Percentiles rank a stretch among this genome's conserved stretches.
phyloP scores from a whole-genome alignment of 2,329 filamentous ascomycete genomes.

The Hypoxylon sp. region DNA sequence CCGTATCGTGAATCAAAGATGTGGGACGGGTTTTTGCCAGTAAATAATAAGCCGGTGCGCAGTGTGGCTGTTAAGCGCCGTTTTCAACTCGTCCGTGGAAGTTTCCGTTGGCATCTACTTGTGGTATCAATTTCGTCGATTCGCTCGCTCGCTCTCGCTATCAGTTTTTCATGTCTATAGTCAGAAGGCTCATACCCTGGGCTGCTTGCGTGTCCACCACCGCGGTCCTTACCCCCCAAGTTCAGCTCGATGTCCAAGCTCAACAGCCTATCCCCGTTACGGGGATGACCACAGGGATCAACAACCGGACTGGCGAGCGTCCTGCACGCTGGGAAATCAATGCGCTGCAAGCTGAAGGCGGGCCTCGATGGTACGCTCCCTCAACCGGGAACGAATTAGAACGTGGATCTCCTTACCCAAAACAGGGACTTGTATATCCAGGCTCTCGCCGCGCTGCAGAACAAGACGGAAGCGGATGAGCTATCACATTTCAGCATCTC shows the following conservation, averaged over 20 bases:
- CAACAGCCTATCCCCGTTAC: conserved; percentile 43
- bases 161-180: conserved; percentile 14
- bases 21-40: neutral
- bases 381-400: neutral
- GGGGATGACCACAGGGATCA: conserved; percentile 50
- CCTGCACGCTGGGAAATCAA: conserved; percentile 66
- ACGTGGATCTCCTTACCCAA: neutral
- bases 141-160: neutral
- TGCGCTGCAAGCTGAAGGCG: conserved; percentile 56
- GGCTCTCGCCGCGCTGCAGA: conserved; percentile 62
- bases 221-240: conserved; percentile 18
- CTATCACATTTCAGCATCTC: conserved; percentile 66
- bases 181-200: conserved; percentile 22
- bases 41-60: conserved; percentile 4
- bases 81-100: neutral
- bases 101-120: neutral
- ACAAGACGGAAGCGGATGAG: conserved; percentile 58
- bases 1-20: neutral
- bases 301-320: conserved; percentile 56
- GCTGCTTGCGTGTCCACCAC: conserved; percentile 19
- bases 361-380: conserved; percentile 48
- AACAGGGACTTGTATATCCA: conserved; percentile 66
- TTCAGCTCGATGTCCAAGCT: conserved; percentile 21
- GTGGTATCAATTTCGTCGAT: neutral
- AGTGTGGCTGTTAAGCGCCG: neutral